phyloP scores from a whole-genome alignment of 768 basidiomycete species.

The Mycena rebaudengoi region DNA sequence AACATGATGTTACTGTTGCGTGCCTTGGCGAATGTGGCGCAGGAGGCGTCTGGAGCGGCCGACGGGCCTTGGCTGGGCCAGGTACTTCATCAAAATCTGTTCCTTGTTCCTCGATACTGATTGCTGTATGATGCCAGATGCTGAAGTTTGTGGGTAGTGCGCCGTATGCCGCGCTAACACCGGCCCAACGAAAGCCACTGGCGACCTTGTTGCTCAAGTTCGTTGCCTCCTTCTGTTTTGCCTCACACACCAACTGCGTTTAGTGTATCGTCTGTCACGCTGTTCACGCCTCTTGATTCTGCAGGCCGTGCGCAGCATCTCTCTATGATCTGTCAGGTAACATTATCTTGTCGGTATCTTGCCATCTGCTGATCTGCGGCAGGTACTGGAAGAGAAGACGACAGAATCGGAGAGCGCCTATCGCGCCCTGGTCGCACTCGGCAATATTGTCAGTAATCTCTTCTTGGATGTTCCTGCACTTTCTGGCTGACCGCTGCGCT shows the following conservation, averaged over 20 bases:
- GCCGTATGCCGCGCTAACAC: constrained; percentile 47
- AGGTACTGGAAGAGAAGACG: constrained; percentile 60
- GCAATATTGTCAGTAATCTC: constrained; percentile 65
- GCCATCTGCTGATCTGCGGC: background rate
- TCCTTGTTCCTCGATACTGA: background rate
- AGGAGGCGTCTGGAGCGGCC: constrained; percentile 54
- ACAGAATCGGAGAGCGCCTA: constrained; percentile 76
- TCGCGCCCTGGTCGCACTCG: constrained; percentile 75
- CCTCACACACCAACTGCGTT: background rate
- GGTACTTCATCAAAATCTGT: constrained; percentile 41
- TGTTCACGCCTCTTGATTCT: constrained; percentile 51
- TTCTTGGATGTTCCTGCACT: constrained; percentile 13
- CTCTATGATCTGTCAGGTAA: constrained; percentile 56
- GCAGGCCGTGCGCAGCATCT: constrained; percentile 53
- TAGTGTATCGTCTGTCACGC: constrained; percentile 71
- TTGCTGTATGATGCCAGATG: constrained; percentile 43
- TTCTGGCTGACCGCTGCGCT: background rate
- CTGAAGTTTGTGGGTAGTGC: constrained; percentile 79
- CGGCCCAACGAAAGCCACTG: constrained; percentile 61
- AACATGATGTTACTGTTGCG: constrained; percentile 85
- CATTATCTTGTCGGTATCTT: constrained; percentile 2
- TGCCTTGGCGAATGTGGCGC: constrained; percentile 81
- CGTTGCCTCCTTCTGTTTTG: constrained; percentile 39
- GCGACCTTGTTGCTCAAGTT: constrained; percentile 92
- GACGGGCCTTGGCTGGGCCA: constrained; percentile 61